Percentiles rank a stretch among this genome's conserved stretches.
phyloP scores from a whole-genome alignment of 2,329 filamentous ascomycete species.

The Scleromitrula shiraiana region DNA sequence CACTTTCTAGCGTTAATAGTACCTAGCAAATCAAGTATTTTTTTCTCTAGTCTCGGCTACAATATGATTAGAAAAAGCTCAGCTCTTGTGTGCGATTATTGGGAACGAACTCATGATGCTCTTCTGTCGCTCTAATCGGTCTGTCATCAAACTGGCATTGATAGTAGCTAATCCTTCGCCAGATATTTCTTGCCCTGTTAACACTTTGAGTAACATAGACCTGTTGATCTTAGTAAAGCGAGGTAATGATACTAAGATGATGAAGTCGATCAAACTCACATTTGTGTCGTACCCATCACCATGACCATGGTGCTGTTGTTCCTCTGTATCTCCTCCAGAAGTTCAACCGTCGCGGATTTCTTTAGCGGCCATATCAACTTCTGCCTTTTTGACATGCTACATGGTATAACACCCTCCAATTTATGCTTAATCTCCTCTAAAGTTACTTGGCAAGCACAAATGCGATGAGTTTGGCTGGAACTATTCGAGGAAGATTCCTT shows the following conservation, averaged over 20 bases:
- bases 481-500: background rate
- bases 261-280: background rate
- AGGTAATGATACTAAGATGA: background rate
- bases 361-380: constrained; percentile 15
- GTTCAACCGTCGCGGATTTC: constrained; percentile 1
- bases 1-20: constrained; percentile 8
- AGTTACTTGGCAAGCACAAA: constrained; percentile 13
- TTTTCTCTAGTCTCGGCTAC: constrained; percentile 1
- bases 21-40: constrained; percentile 9
- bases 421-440: constrained; percentile 6
- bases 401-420: constrained; percentile 4
- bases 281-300: constrained; percentile 12
- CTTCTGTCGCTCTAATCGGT: background rate
- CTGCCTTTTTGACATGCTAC: background rate
- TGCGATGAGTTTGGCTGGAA: constrained; percentile 6
- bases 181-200: background rate
- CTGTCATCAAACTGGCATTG: background rate
- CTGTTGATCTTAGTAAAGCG: background rate
- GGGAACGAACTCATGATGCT: background rate
- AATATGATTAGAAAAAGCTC: background rate
- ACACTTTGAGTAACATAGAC: background rate
- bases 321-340: constrained; percentile 11
- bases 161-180: background rate
- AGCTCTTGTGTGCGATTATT: background rate
- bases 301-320: constrained; percentile 16